phyloP scores from a whole-genome alignment of 1,284 basidiomycete species.

The Puccinia brachypodii region DNA sequence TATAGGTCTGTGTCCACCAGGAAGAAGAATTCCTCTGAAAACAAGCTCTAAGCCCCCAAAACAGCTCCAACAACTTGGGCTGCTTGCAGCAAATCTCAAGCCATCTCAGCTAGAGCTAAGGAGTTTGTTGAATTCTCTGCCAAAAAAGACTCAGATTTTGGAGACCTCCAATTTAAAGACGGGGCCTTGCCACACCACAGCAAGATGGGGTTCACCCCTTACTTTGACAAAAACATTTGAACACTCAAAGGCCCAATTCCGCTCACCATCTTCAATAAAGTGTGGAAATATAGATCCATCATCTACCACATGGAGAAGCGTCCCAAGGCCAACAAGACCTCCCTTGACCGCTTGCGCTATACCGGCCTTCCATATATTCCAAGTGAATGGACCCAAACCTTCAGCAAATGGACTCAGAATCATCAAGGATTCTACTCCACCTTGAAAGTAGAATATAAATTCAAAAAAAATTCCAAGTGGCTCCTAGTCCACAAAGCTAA shows the following conservation, averaged over 20 bases:
- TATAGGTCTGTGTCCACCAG: too few species aligned
- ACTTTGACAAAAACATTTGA: not conserved
- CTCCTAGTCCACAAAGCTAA: slow-evolving; percentile 1
- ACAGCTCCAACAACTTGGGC: too few species aligned
- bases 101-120: too few species aligned
- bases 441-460: not conserved
- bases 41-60: too few species aligned
- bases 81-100: too few species aligned
- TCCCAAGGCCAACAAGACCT: not conserved
- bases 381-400: not conserved
- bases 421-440: not conserved
- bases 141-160: too few species aligned
- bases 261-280: not conserved
- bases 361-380: not conserved
- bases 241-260: not conserved
- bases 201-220: not conserved
- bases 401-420: not conserved
- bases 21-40: too few species aligned
- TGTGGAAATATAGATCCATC: not conserved
- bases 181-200: not conserved
- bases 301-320: not conserved
- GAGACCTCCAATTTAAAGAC: too few species aligned
- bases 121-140: too few species aligned
- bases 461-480: not conserved
- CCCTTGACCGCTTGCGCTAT: not conserved